phyloP scores from a whole-genome alignment of 371 early-diverging fungal genomes.

The Coemansia sp. region DNA sequence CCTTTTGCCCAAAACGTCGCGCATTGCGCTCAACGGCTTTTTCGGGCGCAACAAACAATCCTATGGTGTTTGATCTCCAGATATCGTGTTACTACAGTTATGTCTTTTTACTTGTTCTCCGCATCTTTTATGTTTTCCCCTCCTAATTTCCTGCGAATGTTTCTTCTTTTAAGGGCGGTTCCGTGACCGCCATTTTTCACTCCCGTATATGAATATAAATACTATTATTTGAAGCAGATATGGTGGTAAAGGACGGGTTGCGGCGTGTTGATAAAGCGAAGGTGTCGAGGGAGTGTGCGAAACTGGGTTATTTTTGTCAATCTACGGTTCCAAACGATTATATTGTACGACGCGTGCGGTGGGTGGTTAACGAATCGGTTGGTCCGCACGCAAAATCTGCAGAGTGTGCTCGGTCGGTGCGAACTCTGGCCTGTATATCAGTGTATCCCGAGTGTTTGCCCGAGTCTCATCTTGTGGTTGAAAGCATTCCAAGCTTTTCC shows the following conservation, averaged over 20 bases:
- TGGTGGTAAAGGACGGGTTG: not conserved
- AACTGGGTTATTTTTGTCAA: not conserved
- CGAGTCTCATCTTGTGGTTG: not conserved
- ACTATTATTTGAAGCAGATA: not conserved
- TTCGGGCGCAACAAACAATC: constrained; percentile 30
- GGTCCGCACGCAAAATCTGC: not conserved
- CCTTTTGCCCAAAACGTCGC: constrained; percentile 31
- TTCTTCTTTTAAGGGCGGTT: not conserved
- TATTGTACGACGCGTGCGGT: constrained; percentile 10
- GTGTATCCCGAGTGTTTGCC: constrained; percentile 16
- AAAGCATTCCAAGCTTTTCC: constrained; percentile 21
- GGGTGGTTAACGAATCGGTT: not conserved
- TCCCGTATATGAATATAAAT: too few species aligned
- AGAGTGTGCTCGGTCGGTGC: constrained; percentile 11
- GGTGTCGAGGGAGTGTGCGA: constrained; percentile 14
- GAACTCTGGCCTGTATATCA: constrained; percentile 16
- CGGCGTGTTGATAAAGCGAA: not conserved
- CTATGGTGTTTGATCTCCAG: not conserved
- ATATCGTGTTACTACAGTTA: not conserved
- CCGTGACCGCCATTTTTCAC: too few species aligned
- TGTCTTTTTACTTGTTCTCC: not conserved
- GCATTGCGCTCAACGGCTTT: constrained; percentile 28
- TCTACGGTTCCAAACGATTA: constrained; percentile 9
- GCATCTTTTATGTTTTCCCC: not conserved
- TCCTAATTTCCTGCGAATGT: not conserved